A percentile compares a stretch with the other conserved stretches of the same genome.
Evolutionary conservation across 495 filamentous ascomycete species (phyloP).

Genomic region (Mytilinidion resinicola): DNA sequence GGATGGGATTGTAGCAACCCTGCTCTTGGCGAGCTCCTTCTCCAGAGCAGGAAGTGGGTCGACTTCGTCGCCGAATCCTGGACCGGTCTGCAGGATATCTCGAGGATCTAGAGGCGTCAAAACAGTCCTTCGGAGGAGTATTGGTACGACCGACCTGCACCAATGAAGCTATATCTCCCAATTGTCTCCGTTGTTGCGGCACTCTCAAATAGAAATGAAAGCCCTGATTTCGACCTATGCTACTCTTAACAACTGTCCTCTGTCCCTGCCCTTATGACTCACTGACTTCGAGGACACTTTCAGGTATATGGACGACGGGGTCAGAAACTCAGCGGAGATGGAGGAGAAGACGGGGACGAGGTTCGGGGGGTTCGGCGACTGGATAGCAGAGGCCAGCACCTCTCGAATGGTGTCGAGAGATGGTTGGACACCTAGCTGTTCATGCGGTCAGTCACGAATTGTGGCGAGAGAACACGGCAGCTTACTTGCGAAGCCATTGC

Average conservation of each 20-base stretch:
- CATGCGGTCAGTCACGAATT: slow-evolving; percentile 16
- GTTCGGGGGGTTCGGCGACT: slow-evolving; percentile 60
- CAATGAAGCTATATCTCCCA: slow-evolving; percentile 90
- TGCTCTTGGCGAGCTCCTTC: slow-evolving; percentile 65
- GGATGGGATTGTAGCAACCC: slow-evolving; percentile 72
- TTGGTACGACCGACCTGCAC: slow-evolving; percentile 56
- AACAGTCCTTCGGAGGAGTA: not conserved
- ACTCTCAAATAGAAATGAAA: slow-evolving; percentile 89
- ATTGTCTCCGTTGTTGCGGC: slow-evolving; percentile 86
- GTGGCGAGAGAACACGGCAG: not conserved
- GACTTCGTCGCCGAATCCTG: slow-evolving; percentile 71
- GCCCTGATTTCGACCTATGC: slow-evolving; percentile 49
- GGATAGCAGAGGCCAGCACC: slow-evolving; percentile 46
- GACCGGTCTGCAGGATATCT: slow-evolving; percentile 80
- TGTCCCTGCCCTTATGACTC: slow-evolving; percentile 2
- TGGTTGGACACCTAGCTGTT: slow-evolving; percentile 45
- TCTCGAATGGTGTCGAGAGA: slow-evolving; percentile 49
- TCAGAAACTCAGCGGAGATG: slow-evolving; percentile 84
- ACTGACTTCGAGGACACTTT: slow-evolving; percentile 73
- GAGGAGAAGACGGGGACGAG: slow-evolving; percentile 79
- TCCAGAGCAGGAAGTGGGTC: slow-evolving; percentile 82
- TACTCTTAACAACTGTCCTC: slow-evolving; percentile 4
- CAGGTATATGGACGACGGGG: slow-evolving; percentile 83
- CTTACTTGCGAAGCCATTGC: slow-evolving; percentile 27
- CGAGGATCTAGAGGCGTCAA: slow-evolving; percentile 54